Evolutionary conservation across 345 rosid species (phyloP), one percentile per base, ranked within the genome.

Genomic region (Eucalyptus sp.): DNA sequence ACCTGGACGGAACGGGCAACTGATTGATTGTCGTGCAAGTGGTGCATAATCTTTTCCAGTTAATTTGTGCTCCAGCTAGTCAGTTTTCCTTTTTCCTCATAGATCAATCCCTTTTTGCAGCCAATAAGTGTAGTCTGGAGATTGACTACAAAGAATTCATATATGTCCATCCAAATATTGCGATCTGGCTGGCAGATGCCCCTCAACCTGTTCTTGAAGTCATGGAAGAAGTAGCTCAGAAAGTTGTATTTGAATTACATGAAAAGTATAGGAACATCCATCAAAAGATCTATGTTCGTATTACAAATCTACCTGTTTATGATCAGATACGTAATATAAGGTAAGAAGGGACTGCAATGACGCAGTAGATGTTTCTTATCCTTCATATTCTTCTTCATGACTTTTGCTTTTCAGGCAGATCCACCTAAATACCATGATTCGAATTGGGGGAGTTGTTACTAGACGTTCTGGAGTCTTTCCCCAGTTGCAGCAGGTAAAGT

Each of bases 401-500:
- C 85, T 86, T 16, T 68, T 90, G 22, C 41, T 86, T 91, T 62
- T 88, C 94, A 98, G 99, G 97, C 99, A 98, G 89, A 94, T 98
- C 89, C 99, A 98, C 93, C 92, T 98, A 90, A 98, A 96, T 94
- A 98, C 99, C 4, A 96, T 98, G 99, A 96, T 98, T 91, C 98
- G 99, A 27, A 96, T 98, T 90, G 99, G 99, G 54, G 99, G 99
- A 91, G 99, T 98, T 92, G 97, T 98, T 87, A 98, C 99, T 15
- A 93, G 99, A 86, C 98, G 99, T 60, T 95, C 98, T 89, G 99
- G 99, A n/a, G 99, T 96, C 88, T 98, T 96, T 92, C 99, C 99
- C 24, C 99, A 98, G 92, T 90, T 98, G 93, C 99, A 98, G 89
- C 99, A 95, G 93, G 99, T 98, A 48, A 98, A 98, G 91, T 97